Evolutionary conservation across 495 filamentous ascomycete genomes (phyloP), one percentile per base, ranked within the genome.

Genomic region (Penicillium nucicola): DNA sequence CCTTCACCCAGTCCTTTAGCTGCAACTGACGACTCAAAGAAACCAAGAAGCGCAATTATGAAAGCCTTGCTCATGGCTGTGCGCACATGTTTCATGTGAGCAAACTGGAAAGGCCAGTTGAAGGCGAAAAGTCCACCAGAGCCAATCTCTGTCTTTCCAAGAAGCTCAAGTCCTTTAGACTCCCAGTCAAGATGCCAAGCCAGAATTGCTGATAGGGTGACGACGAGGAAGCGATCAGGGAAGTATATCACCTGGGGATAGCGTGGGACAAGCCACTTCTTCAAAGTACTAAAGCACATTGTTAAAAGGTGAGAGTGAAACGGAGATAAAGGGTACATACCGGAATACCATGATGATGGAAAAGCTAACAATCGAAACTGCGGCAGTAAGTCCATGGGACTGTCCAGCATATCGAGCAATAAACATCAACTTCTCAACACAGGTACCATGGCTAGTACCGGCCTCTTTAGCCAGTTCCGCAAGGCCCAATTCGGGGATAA

Each of bases 21-120:
- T 1, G 93, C 93, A n/a, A 99, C 90, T 0, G 91, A 95, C 20
- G 89, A 95, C 73, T 99, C 93, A 58, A 99, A 99, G 76, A 99
- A 99, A 15, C 93, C 93, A 6, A 99, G 82, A 17, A 99, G 76
- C 4, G 91, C 89, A 47, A 99, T 97, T 25, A 97, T 74, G 57
- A 99, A 95, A 0, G 93, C 86, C 1, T 95, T 97, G 50, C 87
- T 84, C 79, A 96, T 85, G 12, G 90, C 86, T 46, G 91, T 86
- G n/a, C 84, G 83, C 35, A 96, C 83, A 60, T 96, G 84, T 12
- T 84, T 78, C 74, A 97, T 84, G 46, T 92, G 79, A 20, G 78
- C 69, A 12, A 82, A 64, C 38, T 84, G 80, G 65, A 96, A 90
- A 0, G 93, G 95, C 79, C 90, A 96, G 44, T 86, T 79, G 59